Percentiles rank a stretch among this genome's conserved stretches.
These are phyloP conservation scores for Paracorniculantispora psalliotae DNA, from an alignment of 2,329 filamentous ascomycete species.

Conservation along the genomic window DNA sequence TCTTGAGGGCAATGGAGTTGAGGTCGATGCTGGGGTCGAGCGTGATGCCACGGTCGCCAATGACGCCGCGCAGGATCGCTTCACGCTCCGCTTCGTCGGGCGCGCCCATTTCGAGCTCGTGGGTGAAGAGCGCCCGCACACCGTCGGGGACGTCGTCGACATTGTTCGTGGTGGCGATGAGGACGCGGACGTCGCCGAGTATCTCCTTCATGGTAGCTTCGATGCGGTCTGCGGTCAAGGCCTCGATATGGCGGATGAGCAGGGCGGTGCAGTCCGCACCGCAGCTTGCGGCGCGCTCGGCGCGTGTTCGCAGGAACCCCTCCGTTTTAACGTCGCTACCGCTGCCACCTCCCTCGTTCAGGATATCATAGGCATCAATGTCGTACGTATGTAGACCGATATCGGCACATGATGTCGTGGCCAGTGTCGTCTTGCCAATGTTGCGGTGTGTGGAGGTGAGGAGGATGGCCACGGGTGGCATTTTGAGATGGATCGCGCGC, in stretches of 20 bases:
- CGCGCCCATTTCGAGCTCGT: slow-evolving; percentile 89
- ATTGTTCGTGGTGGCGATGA: slow-evolving; percentile 92
- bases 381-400: slow-evolving; percentile 85
- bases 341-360: slow-evolving; percentile 78
- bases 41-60: slow-evolving; percentile 70
- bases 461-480: slow-evolving; percentile 84
- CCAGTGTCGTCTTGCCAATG: slow-evolving; percentile 84
- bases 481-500: slow-evolving; percentile 76
- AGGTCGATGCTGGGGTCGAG: slow-evolving; percentile 81
- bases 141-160: slow-evolving; percentile 91
- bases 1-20: slow-evolving; percentile 83
- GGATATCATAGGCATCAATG: slow-evolving; percentile 88
- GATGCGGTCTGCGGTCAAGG: slow-evolving; percentile 86
- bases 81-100: slow-evolving; percentile 91
- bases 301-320: slow-evolving; percentile 79
- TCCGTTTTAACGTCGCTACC: slow-evolving; percentile 93
- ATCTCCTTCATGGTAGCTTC: slow-evolving; percentile 79
- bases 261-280: slow-evolving; percentile 78
- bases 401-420: slow-evolving; percentile 73
- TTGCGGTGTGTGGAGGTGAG: slow-evolving; percentile 87
- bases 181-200: slow-evolving; percentile 69
- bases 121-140: slow-evolving; percentile 85
- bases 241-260: slow-evolving; percentile 85
- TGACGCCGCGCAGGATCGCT: slow-evolving; percentile 73
- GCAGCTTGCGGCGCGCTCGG: slow-evolving; percentile 84